Conservation (phyloP, 495 filamentous ascomycete species). For the Penicillium bialowiezense region DNA sequence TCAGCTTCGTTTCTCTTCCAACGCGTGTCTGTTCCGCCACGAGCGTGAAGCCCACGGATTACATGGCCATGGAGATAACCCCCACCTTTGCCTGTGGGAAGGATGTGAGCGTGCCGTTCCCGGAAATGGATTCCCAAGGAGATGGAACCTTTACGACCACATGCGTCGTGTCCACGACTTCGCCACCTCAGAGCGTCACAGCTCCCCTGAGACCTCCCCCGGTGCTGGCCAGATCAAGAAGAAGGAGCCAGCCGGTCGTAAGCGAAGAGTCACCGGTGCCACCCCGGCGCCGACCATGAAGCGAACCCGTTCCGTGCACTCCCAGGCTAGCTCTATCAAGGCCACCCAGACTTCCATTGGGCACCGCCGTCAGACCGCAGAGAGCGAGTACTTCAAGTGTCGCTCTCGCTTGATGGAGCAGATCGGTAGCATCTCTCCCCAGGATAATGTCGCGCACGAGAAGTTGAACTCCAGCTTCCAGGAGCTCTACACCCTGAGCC, state of each 20-base stretch:
- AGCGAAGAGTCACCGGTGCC: slow-evolving; percentile 38
- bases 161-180: slow-evolving; percentile 92
- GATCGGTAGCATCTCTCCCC: slow-evolving; percentile 38
- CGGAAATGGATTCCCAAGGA: slow-evolving; percentile 84
- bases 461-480: slow-evolving; percentile 49
- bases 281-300: slow-evolving; percentile 44
- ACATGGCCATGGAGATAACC: slow-evolving; percentile 90
- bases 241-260: slow-evolving; percentile 42
- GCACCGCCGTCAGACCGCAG: slow-evolving; percentile 44
- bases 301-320: slow-evolving; percentile 44
- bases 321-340: slow-evolving; percentile 36
- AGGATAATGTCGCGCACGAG: slow-evolving; percentile 45
- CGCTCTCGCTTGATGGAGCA: slow-evolving; percentile 43
- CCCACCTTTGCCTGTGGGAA: slow-evolving; percentile 77
- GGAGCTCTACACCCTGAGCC: slow-evolving; percentile 44
- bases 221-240: slow-evolving; percentile 32
- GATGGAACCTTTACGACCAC: slow-evolving; percentile 93
- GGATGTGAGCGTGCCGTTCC: slow-evolving; percentile 77
- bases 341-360: slow-evolving; percentile 33
- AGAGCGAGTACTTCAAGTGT: slow-evolving; percentile 44
- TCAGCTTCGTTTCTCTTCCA: slow-evolving; percentile 76
- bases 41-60: slow-evolving; percentile 92
- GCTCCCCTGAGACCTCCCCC: slow-evolving; percentile 44
- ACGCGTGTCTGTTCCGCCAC: slow-evolving; percentile 89
- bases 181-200: slow-evolving; percentile 46